Evolutionary conservation across 208 protist species (phyloP), one percentile per base, ranked within the genome.

Genomic region (Naegleria fowleri): DNA sequence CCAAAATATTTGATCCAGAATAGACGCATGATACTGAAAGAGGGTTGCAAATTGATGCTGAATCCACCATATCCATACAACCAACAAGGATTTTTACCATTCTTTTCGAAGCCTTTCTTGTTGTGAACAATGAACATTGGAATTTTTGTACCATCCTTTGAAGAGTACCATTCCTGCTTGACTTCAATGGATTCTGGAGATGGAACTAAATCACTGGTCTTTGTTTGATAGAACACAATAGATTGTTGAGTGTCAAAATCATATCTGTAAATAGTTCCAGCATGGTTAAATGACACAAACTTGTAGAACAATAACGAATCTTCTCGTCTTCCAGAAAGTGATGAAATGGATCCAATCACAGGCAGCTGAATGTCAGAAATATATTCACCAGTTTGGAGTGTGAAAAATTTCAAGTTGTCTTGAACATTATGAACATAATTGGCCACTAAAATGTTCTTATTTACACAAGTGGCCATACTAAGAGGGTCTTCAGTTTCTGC

Each of bases 41-140:
- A 92, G 5, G 96, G 96, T 43, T 93, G 95, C 40, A 98, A 86
- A 2, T 95, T 95, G 90, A 98, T 97, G 92, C 96, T 94, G 90
- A 98, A 99, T 91, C 97, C 98, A 43, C 97, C 98, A 93, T 99
- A 98, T 86, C 96, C 97, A 93, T 98, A 98, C 5, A 98, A 92
- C 40, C 97, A 92, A 79, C 97, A 92, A 33, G 97, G 96, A 36
- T 94, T 96, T 16, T 91, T 75, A 22, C 96, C 91, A 19, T 95
- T 94, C 41, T 33, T 85, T 25, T n/a, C 67, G 39, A 94, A 29
- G 29, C 94, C 94, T 29, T 67, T 13, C 91, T 97, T 97, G 91
- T 93, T 92, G 90, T 96, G 90, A 25, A 98, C 93, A 87, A 99
- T 93, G 92, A 99, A 99, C 96, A 98, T 98, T 43, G 97, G 97